Conservation (phyloP, 1,284 basidiomycete genomes). For the Gymnopus androsaceus region DNA sequence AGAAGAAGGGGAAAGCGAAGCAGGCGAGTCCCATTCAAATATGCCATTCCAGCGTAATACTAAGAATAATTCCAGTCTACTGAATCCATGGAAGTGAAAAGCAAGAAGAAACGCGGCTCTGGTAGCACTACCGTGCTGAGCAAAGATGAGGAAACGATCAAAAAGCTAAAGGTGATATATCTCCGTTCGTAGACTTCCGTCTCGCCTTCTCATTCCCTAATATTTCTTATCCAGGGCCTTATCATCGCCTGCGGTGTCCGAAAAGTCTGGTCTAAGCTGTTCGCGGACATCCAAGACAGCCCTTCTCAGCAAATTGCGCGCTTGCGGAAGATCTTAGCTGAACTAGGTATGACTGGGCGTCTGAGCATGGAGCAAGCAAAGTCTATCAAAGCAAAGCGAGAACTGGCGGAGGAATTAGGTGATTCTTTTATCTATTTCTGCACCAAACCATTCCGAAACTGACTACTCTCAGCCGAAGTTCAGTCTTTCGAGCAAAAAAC, state of each 20-base stretch:
- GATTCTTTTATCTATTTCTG: not conserved
- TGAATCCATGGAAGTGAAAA: conserved; percentile 22
- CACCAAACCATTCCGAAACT: not conserved
- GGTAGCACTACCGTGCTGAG: conserved; percentile 26
- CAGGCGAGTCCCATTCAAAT: conserved; percentile 26
- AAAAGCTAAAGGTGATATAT: conserved; percentile 54
- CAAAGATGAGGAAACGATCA: conserved; percentile 63
- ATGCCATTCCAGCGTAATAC: not conserved
- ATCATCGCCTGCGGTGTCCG: conserved; percentile 80
- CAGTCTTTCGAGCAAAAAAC: conserved; percentile 54
- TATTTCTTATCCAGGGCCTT: conserved; percentile 48
- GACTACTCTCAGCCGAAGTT: conserved; percentile 58
- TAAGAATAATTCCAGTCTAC: conserved; percentile 3
- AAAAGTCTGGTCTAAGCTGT: conserved; percentile 81
- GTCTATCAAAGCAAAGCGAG: conserved; percentile 67
- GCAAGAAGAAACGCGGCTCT: conserved; percentile 28
- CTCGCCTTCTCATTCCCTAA: not conserved
- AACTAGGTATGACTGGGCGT: conserved; percentile 81
- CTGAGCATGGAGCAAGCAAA: conserved; percentile 79
- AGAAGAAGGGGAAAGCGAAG: conserved; percentile 34
- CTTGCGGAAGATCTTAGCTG: conserved; percentile 63
- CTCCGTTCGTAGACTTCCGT: not conserved
- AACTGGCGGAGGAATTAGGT: conserved; percentile 81
- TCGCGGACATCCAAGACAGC: conserved; percentile 55
- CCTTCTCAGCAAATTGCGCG: conserved; percentile 67